These are phyloP conservation scores for Laguncularia racemosa DNA, from an alignment of 345 rosid species.

Conservation along the genomic window DNA sequence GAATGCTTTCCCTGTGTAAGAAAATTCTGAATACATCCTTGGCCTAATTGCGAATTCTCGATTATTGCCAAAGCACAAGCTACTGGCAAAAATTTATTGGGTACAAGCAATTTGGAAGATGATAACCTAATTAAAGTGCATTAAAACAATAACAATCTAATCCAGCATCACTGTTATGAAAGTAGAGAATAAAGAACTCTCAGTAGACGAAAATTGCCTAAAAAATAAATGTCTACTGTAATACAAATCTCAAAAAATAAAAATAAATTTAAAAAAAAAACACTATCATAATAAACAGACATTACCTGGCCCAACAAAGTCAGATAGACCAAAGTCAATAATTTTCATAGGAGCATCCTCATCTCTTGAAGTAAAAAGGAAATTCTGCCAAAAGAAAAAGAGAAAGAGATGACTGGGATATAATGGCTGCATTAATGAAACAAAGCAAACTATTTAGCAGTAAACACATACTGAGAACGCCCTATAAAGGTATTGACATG, in stretches of 20 bases:
- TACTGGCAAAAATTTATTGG: no score
- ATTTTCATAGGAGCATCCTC: conserved; percentile 84
- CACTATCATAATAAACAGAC: neutral
- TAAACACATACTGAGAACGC: neutral
- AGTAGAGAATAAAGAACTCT: no score
- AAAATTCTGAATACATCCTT: no score
- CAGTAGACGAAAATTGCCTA: neutral
- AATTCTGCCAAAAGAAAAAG: conserved; percentile 52
- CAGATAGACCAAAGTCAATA: conserved; percentile 94
- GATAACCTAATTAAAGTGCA: no score
- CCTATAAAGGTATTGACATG: neutral
- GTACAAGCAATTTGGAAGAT: no score
- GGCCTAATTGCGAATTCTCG: no score
- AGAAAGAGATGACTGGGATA: neutral
- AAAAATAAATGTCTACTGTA: neutral
- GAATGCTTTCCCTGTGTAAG: no score
- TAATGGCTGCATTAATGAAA: neutral
- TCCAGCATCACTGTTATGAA: no score
- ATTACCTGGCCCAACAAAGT: conserved; percentile 70
- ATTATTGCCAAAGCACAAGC: no score
- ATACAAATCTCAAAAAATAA: neutral
- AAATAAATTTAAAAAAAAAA: neutral
- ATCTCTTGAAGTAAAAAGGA: conserved; percentile 70
- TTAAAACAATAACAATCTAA: no score
- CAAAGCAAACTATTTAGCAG: neutral